Conservation (phyloP, 2,329 filamentous ascomycete species). For the Ceratocystis harringtonii region DNA sequence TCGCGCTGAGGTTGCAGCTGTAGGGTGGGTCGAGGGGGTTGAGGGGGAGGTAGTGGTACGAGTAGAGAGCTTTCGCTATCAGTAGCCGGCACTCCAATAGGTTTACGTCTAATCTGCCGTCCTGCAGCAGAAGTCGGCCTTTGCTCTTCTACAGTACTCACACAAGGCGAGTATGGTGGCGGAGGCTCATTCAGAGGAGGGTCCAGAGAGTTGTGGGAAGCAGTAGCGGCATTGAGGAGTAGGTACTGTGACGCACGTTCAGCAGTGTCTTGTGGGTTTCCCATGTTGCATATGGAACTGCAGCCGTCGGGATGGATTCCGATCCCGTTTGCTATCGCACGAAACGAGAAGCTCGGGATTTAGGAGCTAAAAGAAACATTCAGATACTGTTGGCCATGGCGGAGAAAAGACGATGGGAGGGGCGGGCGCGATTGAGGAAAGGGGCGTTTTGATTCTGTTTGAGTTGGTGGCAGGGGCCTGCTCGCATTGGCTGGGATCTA, state of each 20-base stretch:
- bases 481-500: not conserved
- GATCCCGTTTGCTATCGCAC: not conserved
- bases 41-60: not conserved
- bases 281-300: not conserved
- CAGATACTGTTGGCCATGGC: not conserved
- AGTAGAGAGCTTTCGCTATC: not conserved
- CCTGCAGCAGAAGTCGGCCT: not conserved
- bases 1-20: not conserved
- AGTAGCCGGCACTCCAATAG: not conserved
- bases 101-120: conserved; percentile 9
- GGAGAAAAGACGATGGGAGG: not conserved
- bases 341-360: not conserved
- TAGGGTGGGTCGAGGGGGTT: not conserved
- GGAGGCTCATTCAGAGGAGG: not conserved
- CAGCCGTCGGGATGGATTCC: not conserved
- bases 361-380: not conserved
- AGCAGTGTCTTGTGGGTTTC: not conserved
- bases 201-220: not conserved
- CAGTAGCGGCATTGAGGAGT: not conserved
- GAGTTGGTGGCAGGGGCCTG: not conserved
- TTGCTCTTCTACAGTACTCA: not conserved
- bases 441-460: not conserved
- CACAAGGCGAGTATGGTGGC: not conserved
- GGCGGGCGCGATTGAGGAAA: not conserved
- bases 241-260: not conserved